Base-by-base conservation (phyloP, 225 moss, liverwort and hornwort species). In the Bryum argenteum region DNA sequence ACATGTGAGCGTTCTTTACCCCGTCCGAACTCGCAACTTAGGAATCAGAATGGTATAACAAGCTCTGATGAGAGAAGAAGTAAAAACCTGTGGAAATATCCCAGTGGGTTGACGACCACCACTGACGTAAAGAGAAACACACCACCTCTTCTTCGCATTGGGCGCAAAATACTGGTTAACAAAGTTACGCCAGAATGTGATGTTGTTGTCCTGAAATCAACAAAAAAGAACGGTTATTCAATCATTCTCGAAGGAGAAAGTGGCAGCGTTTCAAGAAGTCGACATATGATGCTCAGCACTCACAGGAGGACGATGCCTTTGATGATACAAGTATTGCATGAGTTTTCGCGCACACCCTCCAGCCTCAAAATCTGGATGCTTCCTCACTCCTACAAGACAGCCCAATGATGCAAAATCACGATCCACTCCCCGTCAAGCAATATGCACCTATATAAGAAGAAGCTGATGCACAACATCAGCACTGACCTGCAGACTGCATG, bases 41-140 rank as follows among this genome's bases (percentile, higher is more conserved):
- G 14, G 24, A 26, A 17, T 54, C 47, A 77, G 13, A 38, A 70
- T 47, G 10, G 53, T 54, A 38, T 6, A 39, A 71, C 10, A 45
- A 58, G 19, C 47, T 61, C 15, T 9, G 6, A 11, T 67, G 19
- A 39, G 0, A 23, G 41, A 40, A 45, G 48, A n/a, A 69, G 64
- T 26, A 47, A 58, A 43, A 16, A 98, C 97, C 94, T 98, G 97
- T 80, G 92, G 92, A 71, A 98, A 98, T 54, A 98, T 92, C 54
- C 98, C 98, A 41, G 94, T 98, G 70, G 98, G 98, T 88, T 94
- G 98, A 52, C 94, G 94, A 81, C 98, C 92, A 61, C 94, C 94
- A 73, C 85, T 91, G 33, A 92, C 98, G 80, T 98, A 98, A 12
- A 89, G 87, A 18, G 98, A 92, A 66, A 98, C 94, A 76, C 98